Base-by-base conservation (phyloP, 2,329 filamentous ascomycete species). In the Drechslera avenae region DNA sequence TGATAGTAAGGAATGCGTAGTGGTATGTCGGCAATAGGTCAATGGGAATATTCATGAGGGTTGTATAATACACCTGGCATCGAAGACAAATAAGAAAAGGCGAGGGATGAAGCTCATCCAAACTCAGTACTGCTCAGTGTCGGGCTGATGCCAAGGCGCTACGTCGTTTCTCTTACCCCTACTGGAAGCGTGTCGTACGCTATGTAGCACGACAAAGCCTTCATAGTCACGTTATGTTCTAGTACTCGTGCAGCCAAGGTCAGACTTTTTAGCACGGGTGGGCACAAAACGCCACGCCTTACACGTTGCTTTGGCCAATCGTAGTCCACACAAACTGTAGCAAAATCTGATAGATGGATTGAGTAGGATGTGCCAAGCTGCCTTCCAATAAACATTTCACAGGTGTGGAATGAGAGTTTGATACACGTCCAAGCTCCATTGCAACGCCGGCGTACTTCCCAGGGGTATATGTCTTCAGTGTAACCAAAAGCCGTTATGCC, bases 401-500 rank as follows among this genome's bases (percentile, higher is more conserved):
- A 42, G 18, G 42, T 30, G 19, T 36, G 33, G 13, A 37, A 46
- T 34, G 30, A 16, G 18, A 17, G 30, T 5, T 18, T 16, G 19
- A 28, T 17, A 13, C 35, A 41, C 33, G 30, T 16, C 19, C 10
- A 35, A 31, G 16, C 33, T 33, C 45, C 34, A 48, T 52, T 32
- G 30, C 35, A 57, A 61, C 53, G 53, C 56, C 53, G 32, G 32
- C 46, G 30, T 50, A 33, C 28, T 39, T 33, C 47, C 57, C 53
- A 40, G 43, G 48, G 58, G 59, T 59, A 59, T 61, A 57, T 54
- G 35, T 36, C 41, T 42, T 51, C 50, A 57, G 59, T 59, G 50
- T 52, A 53, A 41, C 50, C 40, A 58, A 54, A 51, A 47, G 19
- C 18, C 26, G 28, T 50, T 31, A 51, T 46, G 35, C 39, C 19